Base-by-base conservation (phyloP, 805 yeast genomes). In the Saturnispora besseyi region DNA sequence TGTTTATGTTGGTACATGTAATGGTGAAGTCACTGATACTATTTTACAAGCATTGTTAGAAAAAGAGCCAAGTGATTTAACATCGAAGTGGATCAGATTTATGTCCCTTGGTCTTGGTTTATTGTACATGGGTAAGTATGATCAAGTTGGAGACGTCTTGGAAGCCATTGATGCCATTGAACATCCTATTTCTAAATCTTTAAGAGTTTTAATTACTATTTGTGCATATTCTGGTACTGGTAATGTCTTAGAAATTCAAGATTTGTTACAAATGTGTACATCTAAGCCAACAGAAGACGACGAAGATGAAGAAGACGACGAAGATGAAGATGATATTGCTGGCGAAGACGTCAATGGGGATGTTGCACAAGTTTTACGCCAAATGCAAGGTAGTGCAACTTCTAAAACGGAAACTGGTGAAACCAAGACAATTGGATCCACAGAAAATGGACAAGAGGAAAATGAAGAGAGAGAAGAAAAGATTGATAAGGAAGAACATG, bases 211-310 rank as follows among this genome's bases (percentile, higher is more conserved):
- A 61, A 89, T 95, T 32, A 88, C 84, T 54, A 84, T 90, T 48
- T 87, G 97, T 71, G 95, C 98, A 4, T 90, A 85, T 70, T 95
- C 96, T 10, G 99, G 98, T 55, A 88, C 98, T 37, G 99, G 99
- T 58, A 93, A 93, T 64, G 99, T 93, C 31, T 76, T 93, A 54
- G 93, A 90, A 71, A 86, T 93, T 54, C 99, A 93, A 72, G 81
- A 87, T 36, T 74, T 93, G 62, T 77, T 91, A 60, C 95, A 88
- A 60, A 88, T 89, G 77, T 79, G 93, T 62, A 84, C 95, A 6
- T 81, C 82, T n/a, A 79, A 79, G 57, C 79, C 82, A 41, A 69
- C 70, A 50, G 85, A 79, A 44, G 72, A 72, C 18, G 72, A 72
- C 11, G 81, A 76, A 0, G 81, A 75, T 18, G 85, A 79, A 8